These are phyloP conservation scores for Phytophthora pistaciae DNA, from an alignment of 352 stramenopile species.

Conservation along the genomic window DNA sequence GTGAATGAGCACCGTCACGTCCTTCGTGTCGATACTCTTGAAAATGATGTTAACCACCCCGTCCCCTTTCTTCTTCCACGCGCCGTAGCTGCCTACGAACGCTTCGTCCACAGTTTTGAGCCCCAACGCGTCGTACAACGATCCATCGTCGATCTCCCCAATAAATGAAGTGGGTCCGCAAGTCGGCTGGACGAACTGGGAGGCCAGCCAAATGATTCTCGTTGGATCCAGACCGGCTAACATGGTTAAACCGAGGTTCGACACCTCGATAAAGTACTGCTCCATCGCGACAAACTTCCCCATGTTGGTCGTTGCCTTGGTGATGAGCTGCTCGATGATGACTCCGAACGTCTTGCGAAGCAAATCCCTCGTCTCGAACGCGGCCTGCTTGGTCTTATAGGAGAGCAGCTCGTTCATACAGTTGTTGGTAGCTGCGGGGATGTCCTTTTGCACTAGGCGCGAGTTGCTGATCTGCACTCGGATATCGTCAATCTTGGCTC, in stretches of 20 bases:
- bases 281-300: constrained; percentile 13
- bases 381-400: constrained; percentile 25
- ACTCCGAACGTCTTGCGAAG: constrained; percentile 32
- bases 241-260: constrained; percentile 22
- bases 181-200: constrained; percentile 30
- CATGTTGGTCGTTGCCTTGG: constrained; percentile 19
- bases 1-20: constrained; percentile 34
- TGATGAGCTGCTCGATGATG: constrained; percentile 32
- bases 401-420: constrained; percentile 33
- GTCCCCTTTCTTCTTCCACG: constrained; percentile 29
- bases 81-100: constrained; percentile 33
- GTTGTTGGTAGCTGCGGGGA: constrained; percentile 29
- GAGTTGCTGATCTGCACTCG: constrained; percentile 29
- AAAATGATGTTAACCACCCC: constrained; percentile 29
- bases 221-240: constrained; percentile 25
- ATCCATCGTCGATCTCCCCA: constrained; percentile 35
- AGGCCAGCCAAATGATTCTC: constrained; percentile 33
- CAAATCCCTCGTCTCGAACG: constrained; percentile 34
- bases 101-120: constrained; percentile 24
- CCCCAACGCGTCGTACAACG: constrained; percentile 26
- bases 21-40: constrained; percentile 29
- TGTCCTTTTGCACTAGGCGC: constrained; percentile 20
- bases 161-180: constrained; percentile 32
- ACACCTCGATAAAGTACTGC: constrained; percentile 22
- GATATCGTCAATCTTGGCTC: constrained; percentile 17